Evolutionary conservation across 805 yeast genomes (phyloP), one percentile per base, ranked within the genome.

Genomic region (Candida tibetensis): DNA sequence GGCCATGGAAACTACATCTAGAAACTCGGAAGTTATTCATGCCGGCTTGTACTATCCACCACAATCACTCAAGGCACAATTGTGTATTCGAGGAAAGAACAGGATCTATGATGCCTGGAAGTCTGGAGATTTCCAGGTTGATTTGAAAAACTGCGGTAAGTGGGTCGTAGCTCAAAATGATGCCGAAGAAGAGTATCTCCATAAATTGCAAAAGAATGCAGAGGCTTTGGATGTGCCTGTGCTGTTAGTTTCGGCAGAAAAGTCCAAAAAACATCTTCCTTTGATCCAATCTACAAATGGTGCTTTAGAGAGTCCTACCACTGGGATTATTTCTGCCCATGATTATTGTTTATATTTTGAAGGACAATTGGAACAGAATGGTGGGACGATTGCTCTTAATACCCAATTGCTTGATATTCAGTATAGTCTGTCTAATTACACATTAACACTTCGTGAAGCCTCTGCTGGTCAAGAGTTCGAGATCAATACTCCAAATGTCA

Each of bases 21-120:
- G 96, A 36, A 89, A 89, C 65, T 85, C 95, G 2, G 97, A 90
- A 53, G 97, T 90, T 17, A 82, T 89, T 17, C 97, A 89, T 61
- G 95, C 95, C 0, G 96, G 96, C 0, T 52, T 89, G 5, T 90
- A 90, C 56, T 84, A 85, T 52, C 95, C 95, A 0, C 62, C 66
- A 7, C 75, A 76, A 41, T 72, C 84, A 2, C 65, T 90, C 37
- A 83, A 86, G 53, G 77, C 86, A 0, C 60, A 68, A 46, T 60
- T 89, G 19, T 90, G 96, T 51, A 67, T 89, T 23, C 71, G 74
- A 27, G 97, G 97, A 0, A 88, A 85, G 49, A 59, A 77, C 10
- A 60, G 80, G 58, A 68, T 89, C 9, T 89, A 88, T 55, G 63
- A 66, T 12, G 72, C 82, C 72, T 9, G 49, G n/a, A 46, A 51